Conservation (phyloP, 208 protist genomes). For the Naegleria lovaniensis region DNA sequence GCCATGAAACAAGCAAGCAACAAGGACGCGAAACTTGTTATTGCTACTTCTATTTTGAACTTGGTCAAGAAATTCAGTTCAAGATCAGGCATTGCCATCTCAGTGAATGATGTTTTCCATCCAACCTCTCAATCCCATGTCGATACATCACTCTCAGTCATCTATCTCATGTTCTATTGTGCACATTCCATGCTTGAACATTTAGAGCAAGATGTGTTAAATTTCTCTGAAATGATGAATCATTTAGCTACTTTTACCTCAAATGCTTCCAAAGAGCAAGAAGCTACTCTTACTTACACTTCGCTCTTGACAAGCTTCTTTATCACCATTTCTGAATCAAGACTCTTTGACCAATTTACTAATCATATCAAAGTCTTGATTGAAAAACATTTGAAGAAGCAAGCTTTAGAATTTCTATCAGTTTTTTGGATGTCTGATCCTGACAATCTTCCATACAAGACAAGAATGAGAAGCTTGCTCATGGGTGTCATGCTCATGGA, state of each 20-base stretch:
- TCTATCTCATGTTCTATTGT: background rate
- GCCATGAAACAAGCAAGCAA: background rate
- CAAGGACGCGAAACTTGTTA: background rate
- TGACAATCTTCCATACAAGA: background rate
- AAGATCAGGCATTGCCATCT: background rate
- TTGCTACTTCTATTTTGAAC: background rate
- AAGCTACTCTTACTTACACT: background rate
- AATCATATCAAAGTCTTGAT: background rate
- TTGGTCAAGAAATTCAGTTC: background rate
- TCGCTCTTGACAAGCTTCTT: background rate
- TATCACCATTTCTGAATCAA: constrained; percentile 3
- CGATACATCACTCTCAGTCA: background rate
- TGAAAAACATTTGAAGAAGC: background rate
- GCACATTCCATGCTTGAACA: background rate
- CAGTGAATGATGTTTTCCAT: background rate
- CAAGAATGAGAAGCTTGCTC: background rate
- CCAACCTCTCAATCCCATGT: background rate
- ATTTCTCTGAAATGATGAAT: background rate
- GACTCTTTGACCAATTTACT: background rate
- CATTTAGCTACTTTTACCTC: background rate
- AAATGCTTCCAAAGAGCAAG: background rate
- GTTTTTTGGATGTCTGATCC: background rate
- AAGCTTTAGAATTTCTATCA: background rate
- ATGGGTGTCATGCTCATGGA: background rate
- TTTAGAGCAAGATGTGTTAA: background rate